Base-by-base conservation (phyloP, 257 asterid species). In the Capsicum pubescens region DNA sequence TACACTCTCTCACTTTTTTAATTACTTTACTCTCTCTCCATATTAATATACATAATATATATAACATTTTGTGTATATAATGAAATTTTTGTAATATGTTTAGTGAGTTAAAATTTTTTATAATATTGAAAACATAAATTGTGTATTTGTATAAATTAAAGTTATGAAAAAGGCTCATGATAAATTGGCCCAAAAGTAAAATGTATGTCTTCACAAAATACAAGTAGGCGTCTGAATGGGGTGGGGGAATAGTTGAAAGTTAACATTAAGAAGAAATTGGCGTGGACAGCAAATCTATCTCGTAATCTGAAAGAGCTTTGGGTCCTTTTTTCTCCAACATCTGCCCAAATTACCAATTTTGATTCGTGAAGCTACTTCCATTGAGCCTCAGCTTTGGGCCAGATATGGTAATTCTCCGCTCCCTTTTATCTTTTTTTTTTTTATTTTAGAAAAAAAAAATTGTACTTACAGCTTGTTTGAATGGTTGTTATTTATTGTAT, bases 311-410 rank as follows among this genome's bases (percentile, higher is more conserved):
- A 93, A 90, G 98, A 95, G 90, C 93, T 95, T 77, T 96, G 98
- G 26, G 77, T 95, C 84, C 90, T 95, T 35, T 89, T 95, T 84
- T 92, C 95, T 72, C 96, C 92, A 0, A 63, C 84, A 58, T 91
- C 97, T 11, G 87, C 99, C 99, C 72, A 92, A 87, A 85, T 92
- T 95, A 44, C 97, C 97, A 14, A 93, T 93, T 84, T 86, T 95
- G 90, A 93, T 95, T 90, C 99, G 98, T 56, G 97, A 95, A 88
- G 95, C 95, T 56, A 82, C 88, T 32, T 93, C 93, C 72, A 88
- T 89, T 77, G 94, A 94, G 84, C 99, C 99, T 80, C 99, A 95
- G 90, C 97, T 95, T 21, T 95, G 98, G 99, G 99, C 97, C 52
- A 92, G 99, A 95, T 94, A 88, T 83, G 99, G 99, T 95, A 90